These are phyloP conservation scores for Chiua virens DNA, from an alignment of 768 basidiomycete species.

Conservation along the genomic window DNA sequence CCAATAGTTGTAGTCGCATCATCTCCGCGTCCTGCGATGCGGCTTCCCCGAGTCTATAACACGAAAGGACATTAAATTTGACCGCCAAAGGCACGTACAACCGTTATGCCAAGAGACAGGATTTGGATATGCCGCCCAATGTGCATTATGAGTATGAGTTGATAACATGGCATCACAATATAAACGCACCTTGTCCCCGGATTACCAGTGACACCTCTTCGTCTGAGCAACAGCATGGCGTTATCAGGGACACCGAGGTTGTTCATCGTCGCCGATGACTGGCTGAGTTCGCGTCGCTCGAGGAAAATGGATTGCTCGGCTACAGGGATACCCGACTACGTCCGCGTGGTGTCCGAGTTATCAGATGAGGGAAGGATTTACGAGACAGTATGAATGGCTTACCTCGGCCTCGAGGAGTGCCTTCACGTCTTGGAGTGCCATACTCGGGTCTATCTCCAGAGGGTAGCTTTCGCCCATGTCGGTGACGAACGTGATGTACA, in stretches of 20 bases:
- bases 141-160: no score
- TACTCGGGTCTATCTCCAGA: conserved; percentile 84
- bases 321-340: conserved; percentile 71
- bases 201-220: conserved; percentile 49
- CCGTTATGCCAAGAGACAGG: no score
- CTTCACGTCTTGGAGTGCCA: conserved; percentile 92
- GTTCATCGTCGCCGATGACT: conserved; percentile 67
- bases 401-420: conserved; percentile 96
- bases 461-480: conserved; percentile 62
- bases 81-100: no score
- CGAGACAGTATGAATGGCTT: conserved; percentile 27
- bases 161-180: no score
- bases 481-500: conserved; percentile 73
- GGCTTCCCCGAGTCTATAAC: conserved; percentile 40
- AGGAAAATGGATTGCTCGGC: conserved; percentile 72
- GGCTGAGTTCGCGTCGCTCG: conserved; percentile 62
- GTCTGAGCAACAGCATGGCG: conserved; percentile 67
- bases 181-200: conserved; percentile 39
- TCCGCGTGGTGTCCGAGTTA: not conserved
- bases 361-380: not conserved
- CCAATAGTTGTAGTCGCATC: conserved; percentile 86
- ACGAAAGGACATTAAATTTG: not conserved
- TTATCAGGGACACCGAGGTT: conserved; percentile 59
- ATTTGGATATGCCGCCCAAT: no score
- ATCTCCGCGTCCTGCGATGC: conserved; percentile 84